A percentile compares a stretch with the other conserved stretches of the same genome.
Conservation (phyloP, 768 basidiomycete genomes). For the Lentinula sp. region DNA sequence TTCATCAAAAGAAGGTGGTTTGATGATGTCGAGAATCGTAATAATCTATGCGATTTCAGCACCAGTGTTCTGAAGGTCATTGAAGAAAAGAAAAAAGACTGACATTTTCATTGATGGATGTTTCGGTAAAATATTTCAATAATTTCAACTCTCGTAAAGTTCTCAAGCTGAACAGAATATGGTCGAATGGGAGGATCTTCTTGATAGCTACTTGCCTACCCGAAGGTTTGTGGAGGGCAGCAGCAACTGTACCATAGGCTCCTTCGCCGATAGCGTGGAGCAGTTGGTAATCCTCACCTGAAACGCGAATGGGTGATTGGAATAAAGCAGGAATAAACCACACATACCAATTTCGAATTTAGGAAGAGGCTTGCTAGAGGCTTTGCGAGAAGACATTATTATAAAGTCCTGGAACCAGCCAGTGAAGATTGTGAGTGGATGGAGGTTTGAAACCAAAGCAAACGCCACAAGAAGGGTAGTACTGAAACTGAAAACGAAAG, state of each 20-base stretch:
- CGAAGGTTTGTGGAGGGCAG: slow-evolving; percentile 79
- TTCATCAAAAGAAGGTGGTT: slow-evolving; percentile 62
- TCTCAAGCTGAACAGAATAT: slow-evolving; percentile 83
- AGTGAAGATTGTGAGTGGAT: slow-evolving; percentile 21
- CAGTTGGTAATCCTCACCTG: slow-evolving; percentile 69
- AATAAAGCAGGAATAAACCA: neutral
- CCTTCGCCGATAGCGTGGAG: slow-evolving; percentile 77
- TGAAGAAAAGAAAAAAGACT: slow-evolving; percentile 12
- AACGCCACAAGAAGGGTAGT: slow-evolving; percentile 1
- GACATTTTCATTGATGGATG: slow-evolving; percentile 78
- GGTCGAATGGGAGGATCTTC: slow-evolving; percentile 92
- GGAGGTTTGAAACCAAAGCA: neutral
- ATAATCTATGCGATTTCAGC: slow-evolving; percentile 59
- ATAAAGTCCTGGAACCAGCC: slow-evolving; percentile 43
- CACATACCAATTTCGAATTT: slow-evolving; percentile 64
- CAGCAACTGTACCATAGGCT: slow-evolving; percentile 86
- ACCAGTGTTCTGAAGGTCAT: neutral
- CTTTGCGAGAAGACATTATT: slow-evolving; percentile 57
- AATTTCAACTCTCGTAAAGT: slow-evolving; percentile 91
- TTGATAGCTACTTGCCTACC: slow-evolving; percentile 90
- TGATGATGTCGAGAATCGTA: slow-evolving; percentile 86
- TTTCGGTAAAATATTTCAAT: slow-evolving; percentile 76
- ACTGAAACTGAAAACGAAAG: neutral
- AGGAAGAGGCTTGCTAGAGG: slow-evolving; percentile 52
- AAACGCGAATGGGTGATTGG: slow-evolving; percentile 4